phyloP scores from a whole-genome alignment of 2,329 filamentous ascomycete species.

The Cercospora berteroae region DNA sequence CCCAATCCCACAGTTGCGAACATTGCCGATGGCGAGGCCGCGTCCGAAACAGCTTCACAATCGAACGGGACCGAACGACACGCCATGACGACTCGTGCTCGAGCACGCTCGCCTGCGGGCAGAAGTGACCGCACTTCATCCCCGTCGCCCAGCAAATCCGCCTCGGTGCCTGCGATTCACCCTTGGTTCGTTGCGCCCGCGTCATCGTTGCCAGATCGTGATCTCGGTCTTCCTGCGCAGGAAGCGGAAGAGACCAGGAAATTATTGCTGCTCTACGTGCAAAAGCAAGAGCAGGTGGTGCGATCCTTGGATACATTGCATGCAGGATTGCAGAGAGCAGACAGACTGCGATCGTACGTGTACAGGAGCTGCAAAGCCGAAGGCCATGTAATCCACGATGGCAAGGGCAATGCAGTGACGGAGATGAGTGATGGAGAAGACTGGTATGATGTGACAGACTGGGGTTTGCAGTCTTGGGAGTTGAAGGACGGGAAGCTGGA shows the following conservation, averaged over 20 bases:
- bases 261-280: constrained; percentile 71
- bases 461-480: constrained; percentile 54
- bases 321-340: constrained; percentile 68
- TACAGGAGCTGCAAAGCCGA: constrained; percentile 76
- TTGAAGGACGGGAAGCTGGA: constrained; percentile 62
- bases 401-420: constrained; percentile 33
- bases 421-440: constrained; percentile 88
- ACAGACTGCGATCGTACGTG: constrained; percentile 69
- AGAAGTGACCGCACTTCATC: constrained; percentile 40
- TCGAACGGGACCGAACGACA: constrained; percentile 46
- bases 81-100: constrained; percentile 56
- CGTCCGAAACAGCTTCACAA: constrained; percentile 44
- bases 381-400: constrained; percentile 59
- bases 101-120: constrained; percentile 44
- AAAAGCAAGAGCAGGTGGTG: constrained; percentile 82
- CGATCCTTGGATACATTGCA: constrained; percentile 67
- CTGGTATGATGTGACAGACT: constrained; percentile 82
- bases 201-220: constrained; percentile 62
- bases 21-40: constrained; percentile 23
- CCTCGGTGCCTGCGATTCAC: constrained; percentile 58
- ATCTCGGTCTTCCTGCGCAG: constrained; percentile 66
- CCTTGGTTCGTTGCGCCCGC: constrained; percentile 69
- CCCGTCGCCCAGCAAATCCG: constrained; percentile 47
- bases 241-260: constrained; percentile 78
- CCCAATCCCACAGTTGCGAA: constrained; percentile 23